Conservation (phyloP, 2,329 filamentous ascomycete genomes). For the Hypoxylon sp. region DNA sequence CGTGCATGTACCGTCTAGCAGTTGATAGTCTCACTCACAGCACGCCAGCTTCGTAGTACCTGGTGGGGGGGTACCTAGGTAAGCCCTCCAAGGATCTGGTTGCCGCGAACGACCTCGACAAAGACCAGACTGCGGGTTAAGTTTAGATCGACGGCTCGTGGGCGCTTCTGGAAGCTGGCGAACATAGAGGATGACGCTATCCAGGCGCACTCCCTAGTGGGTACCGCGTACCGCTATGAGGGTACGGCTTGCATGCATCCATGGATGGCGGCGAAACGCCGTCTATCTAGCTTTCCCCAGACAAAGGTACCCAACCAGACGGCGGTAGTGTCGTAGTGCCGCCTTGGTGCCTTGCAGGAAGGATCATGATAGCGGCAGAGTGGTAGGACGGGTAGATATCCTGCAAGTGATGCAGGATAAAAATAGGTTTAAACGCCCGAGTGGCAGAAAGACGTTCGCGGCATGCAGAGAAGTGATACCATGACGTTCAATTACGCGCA, state of each 20-base stretch:
- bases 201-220: slow-evolving; percentile 23
- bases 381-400: slow-evolving; percentile 40
- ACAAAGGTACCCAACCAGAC: slow-evolving; percentile 37
- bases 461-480: slow-evolving; percentile 32
- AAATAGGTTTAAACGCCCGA: slow-evolving; percentile 44
- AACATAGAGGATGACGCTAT: slow-evolving; percentile 23
- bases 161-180: slow-evolving; percentile 47
- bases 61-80: slow-evolving; percentile 15
- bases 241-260: slow-evolving; percentile 28
- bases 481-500: slow-evolving; percentile 36
- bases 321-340: slow-evolving; percentile 30
- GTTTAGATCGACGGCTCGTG: slow-evolving; percentile 2
- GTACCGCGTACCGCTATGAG: slow-evolving; percentile 24
- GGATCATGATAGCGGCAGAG: slow-evolving; percentile 41
- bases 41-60: slow-evolving; percentile 27
- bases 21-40: slow-evolving; percentile 31
- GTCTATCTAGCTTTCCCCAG: slow-evolving; percentile 38
- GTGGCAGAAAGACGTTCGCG: slow-evolving; percentile 26
- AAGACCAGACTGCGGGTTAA: slow-evolving; percentile 26
- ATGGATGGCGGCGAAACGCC: slow-evolving; percentile 47
- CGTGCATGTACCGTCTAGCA: slow-evolving; percentile 39
- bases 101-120: slow-evolving; percentile 12
- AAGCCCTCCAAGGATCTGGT: slow-evolving; percentile 25
- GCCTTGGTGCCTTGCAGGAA: slow-evolving; percentile 46
- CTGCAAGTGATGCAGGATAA: slow-evolving; percentile 45